phyloP scores from a whole-genome alignment of 371 early-diverging fungal genomes.

The Umbelopsis sp. region DNA sequence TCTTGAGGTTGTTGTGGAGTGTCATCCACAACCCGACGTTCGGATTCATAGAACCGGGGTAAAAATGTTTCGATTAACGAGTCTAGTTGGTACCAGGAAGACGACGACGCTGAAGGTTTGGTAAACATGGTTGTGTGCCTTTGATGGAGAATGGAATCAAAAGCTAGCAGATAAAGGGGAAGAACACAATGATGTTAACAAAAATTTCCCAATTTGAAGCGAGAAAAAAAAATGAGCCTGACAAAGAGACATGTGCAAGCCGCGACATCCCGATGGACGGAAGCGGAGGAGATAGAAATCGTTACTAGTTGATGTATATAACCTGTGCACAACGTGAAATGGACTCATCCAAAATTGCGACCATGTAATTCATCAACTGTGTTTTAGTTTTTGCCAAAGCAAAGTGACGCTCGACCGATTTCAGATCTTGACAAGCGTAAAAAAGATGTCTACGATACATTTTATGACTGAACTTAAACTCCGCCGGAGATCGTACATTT shows the following conservation, averaged over 20 bases:
- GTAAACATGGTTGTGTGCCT: not conserved
- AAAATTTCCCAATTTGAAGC: too few species aligned
- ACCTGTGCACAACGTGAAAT: not conserved
- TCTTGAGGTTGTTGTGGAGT: not conserved
- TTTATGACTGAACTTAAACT: too few species aligned
- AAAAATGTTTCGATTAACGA: not conserved
- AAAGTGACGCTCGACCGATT: too few species aligned
- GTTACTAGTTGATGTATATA: not conserved
- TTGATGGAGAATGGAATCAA: too few species aligned
- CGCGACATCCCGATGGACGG: not conserved
- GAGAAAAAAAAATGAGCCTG: not conserved
- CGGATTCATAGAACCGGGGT: conserved; percentile 3
- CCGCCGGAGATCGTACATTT: too few species aligned
- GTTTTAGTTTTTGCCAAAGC: too few species aligned
- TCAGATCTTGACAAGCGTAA: too few species aligned
- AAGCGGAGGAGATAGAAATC: not conserved
- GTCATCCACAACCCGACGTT: not conserved
- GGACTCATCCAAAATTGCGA: too few species aligned
- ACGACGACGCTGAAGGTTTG: not conserved
- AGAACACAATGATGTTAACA: too few species aligned
- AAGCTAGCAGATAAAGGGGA: too few species aligned
- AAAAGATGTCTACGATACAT: too few species aligned
- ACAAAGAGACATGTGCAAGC: conserved; percentile 11
- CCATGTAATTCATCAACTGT: too few species aligned
- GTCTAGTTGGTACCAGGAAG: conserved; percentile 12